phyloP scores from a whole-genome alignment of 2,329 filamentous ascomycete genomes.

The Alternaria sp. region DNA sequence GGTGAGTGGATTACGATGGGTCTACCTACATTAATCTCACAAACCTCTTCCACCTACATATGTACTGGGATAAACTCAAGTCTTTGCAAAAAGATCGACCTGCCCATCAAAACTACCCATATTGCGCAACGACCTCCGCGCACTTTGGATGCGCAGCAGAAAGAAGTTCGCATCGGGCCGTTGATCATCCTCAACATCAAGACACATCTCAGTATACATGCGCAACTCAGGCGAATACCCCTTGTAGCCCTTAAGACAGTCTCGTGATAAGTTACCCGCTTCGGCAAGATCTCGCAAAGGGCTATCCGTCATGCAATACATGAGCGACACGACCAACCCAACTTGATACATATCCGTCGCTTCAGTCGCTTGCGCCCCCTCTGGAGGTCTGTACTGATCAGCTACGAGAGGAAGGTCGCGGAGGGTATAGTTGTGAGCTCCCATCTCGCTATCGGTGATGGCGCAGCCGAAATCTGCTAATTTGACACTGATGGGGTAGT shows the following conservation, averaged over 20 bases:
- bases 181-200: background rate
- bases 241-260: background rate
- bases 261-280: background rate
- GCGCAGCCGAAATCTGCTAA: background rate
- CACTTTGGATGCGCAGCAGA: background rate
- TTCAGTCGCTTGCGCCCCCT: background rate
- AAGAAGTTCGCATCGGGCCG: background rate
- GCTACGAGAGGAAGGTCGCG: background rate
- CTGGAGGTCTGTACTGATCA: background rate
- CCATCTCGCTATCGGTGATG: background rate
- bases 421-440: background rate
- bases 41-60: too few species aligned
- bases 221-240: background rate
- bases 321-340: background rate
- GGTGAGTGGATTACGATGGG: too few species aligned
- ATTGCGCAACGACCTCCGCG: background rate
- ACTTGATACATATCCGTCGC: conserved; percentile 6
- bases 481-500: background rate
- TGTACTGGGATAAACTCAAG: background rate
- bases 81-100: background rate
- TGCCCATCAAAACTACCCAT: background rate
- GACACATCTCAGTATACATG: background rate
- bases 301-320: background rate
- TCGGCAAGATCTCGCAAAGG: background rate
- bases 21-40: too few species aligned